phyloP scores from a whole-genome alignment of 73 alveolate species.

The Urostyla sp. region DNA sequence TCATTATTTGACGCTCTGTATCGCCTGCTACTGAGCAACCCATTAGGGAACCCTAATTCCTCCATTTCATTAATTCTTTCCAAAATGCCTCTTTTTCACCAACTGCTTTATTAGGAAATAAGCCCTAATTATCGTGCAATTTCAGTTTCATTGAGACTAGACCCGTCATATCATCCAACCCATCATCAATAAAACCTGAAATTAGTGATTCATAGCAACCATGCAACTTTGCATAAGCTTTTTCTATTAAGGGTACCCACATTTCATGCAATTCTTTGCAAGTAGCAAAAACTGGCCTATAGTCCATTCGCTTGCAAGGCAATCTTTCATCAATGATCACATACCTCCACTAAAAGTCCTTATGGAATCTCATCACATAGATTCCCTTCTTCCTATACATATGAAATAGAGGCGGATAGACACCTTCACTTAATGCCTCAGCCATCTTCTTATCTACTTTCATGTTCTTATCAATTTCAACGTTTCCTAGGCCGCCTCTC shows the following conservation, averaged over 20 bases:
- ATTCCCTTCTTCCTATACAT: constrained; percentile 89
- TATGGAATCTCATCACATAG: constrained; percentile 94
- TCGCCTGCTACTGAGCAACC: constrained; percentile 90
- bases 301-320: constrained; percentile 76
- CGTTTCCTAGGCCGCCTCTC: constrained; percentile 80
- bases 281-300: constrained; percentile 85
- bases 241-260: constrained; percentile 98
- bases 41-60: constrained; percentile 86
- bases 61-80: constrained; percentile 53
- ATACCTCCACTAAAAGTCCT: constrained; percentile 89
- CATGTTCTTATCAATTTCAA: constrained; percentile 68
- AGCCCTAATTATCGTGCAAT: constrained; percentile 64
- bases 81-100: constrained; percentile 78
- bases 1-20: constrained; percentile 85
- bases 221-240: constrained; percentile 98
- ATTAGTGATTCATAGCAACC: constrained; percentile 92
- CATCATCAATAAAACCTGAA: constrained; percentile 98
- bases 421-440: constrained; percentile 85
- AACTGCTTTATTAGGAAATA: constrained; percentile 64
- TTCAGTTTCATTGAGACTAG: constrained; percentile 87
- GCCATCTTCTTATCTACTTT: constrained; percentile 77
- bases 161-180: constrained; percentile 96
- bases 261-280: constrained; percentile 89
- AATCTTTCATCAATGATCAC: constrained; percentile 95
- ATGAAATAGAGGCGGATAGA: constrained; percentile 98